Percentiles rank a stretch among this genome's conserved stretches.
Evolutionary conservation across 495 filamentous ascomycete species (phyloP).

Genomic region (Hypoxylon subgilvum): DNA sequence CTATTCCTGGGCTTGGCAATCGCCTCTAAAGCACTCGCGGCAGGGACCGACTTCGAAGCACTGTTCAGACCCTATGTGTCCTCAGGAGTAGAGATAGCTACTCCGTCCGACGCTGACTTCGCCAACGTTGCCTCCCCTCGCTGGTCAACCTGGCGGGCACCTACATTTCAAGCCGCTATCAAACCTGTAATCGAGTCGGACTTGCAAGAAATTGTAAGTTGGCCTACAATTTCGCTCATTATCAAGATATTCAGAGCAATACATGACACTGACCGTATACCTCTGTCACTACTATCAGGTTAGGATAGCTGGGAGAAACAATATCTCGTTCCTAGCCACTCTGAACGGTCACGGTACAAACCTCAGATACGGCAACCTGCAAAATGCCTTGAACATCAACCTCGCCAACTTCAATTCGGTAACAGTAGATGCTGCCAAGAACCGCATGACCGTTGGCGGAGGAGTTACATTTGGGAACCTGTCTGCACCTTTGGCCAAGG

Average conservation of each 20-base stretch:
- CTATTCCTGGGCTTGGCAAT: background rate
- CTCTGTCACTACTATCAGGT: too few relatives aligned
- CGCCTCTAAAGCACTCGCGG: background rate
- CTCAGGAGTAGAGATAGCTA: background rate
- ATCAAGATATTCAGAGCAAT: too few relatives aligned
- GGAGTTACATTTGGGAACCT: constrained; percentile 40
- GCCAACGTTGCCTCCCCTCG: background rate
- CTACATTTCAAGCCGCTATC: constrained; percentile 38
- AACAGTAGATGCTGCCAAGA: constrained; percentile 42
- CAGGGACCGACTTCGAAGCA: background rate
- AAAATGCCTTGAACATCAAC: constrained; percentile 43
- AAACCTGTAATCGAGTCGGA: constrained; percentile 40
- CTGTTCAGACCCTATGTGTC: background rate
- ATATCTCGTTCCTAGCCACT: constrained; percentile 34
- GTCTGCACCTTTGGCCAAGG: constrained; percentile 12
- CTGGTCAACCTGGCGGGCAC: constrained; percentile 15
- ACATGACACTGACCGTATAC: too few relatives aligned
- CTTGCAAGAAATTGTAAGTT: constrained; percentile 38
- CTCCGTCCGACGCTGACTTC: constrained; percentile 27
- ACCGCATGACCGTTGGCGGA: constrained; percentile 55
- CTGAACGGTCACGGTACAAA: constrained; percentile 34
- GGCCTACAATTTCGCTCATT: background rate
- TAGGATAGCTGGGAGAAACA: constrained; percentile 1
- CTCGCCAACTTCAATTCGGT: constrained; percentile 38
- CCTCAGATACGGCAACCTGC: constrained; percentile 1